These are phyloP conservation scores for Ophiostoma sp. DNA, from an alignment of 2,329 filamentous ascomycete genomes.

Conservation along the genomic window DNA sequence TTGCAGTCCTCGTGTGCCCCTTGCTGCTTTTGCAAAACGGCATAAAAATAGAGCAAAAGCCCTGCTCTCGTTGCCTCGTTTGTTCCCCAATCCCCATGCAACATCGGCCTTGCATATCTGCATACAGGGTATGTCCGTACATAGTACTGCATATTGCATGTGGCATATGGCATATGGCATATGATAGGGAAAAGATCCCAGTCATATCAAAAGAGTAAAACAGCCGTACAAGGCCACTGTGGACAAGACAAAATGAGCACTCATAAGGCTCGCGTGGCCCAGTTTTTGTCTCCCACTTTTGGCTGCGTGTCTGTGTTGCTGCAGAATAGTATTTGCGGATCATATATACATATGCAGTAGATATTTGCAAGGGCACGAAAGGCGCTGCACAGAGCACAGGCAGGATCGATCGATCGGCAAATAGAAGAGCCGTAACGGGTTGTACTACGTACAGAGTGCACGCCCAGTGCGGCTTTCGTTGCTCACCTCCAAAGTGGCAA, in stretches of 20 bases:
- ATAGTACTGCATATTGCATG: background rate
- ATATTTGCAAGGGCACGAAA: background rate
- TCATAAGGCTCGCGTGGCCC: background rate
- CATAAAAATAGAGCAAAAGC: background rate
- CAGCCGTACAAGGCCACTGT: background rate
- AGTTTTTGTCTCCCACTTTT: conserved; percentile 5
- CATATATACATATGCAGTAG: background rate
- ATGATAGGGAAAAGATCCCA: background rate
- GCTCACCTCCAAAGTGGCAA: background rate
- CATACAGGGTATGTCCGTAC: background rate
- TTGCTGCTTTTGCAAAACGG: background rate
- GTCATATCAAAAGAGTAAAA: background rate
- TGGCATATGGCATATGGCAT: too few species aligned
- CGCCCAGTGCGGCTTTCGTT: background rate
- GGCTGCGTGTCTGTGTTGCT: conserved; percentile 14
- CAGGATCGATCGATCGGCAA: conserved; percentile 14
- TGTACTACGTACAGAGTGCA: background rate
- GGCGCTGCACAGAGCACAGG: background rate
- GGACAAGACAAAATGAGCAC: background rate
- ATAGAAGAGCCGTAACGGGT: conserved; percentile 5
- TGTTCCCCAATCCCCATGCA: conserved; percentile 1
- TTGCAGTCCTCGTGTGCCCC: background rate
- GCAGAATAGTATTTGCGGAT: conserved; percentile 19
- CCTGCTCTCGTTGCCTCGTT: background rate
- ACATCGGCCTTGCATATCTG: conserved; percentile 5